Conservation (phyloP, 176 grass and related monocot genomes). For the Cocos nucifera region DNA sequence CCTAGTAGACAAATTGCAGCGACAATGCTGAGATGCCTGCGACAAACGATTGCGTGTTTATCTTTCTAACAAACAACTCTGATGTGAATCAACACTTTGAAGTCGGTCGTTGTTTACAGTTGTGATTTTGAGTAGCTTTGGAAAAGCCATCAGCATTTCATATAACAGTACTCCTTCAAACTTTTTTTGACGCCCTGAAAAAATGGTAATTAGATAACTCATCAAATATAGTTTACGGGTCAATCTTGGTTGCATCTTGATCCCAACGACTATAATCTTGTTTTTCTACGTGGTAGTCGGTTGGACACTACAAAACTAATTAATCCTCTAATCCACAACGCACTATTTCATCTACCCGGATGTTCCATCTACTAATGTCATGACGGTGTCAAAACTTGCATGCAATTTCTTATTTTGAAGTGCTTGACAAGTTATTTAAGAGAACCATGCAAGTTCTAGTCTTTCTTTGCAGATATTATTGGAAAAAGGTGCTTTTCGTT, state of each 20-base stretch:
- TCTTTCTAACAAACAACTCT: conserved; percentile 70
- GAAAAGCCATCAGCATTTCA: conserved; percentile 27
- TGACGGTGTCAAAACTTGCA: conserved; percentile 17
- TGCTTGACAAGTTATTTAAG: conserved; percentile 36
- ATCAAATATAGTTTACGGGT: conserved; percentile 37
- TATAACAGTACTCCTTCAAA: no score
- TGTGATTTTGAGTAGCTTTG: conserved; percentile 30
- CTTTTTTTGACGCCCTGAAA: not conserved
- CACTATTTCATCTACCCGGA: conserved; percentile 12
- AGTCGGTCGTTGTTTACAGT: conserved; percentile 37
- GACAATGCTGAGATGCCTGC: conserved; percentile 24
- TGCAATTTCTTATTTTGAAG: conserved; percentile 47
- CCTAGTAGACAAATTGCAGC: conserved; percentile 22
- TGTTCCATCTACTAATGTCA: conserved; percentile 31
- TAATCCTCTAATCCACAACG: conserved; percentile 18
- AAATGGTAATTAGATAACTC: conserved; percentile 34
- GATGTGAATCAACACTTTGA: conserved; percentile 43
- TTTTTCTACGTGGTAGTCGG: no score
- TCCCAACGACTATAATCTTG: conserved; percentile 23
- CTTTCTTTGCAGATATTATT: no score
- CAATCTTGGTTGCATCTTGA: conserved; percentile 32
- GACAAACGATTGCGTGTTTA: conserved; percentile 34
- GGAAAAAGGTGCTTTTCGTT: no score
- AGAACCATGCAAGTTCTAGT: not conserved
- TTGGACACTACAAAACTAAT: no score